Conservation (phyloP, 768 basidiomycete genomes). For the Coprinellus aureogranulatus region DNA sequence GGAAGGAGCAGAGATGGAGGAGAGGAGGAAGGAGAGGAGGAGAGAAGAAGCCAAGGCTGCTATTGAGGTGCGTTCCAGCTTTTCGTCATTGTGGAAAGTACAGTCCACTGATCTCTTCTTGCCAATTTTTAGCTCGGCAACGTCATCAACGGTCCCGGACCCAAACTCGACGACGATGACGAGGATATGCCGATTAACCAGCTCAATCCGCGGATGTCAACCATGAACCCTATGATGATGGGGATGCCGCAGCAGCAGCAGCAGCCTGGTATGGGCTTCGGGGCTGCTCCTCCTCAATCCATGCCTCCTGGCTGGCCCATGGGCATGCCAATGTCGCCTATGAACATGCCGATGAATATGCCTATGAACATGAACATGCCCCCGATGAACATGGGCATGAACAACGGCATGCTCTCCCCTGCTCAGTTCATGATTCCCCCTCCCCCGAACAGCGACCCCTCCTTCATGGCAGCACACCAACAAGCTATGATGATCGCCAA, state of each 20-base stretch:
- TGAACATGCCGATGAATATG: conserved; percentile 25
- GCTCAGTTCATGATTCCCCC: conserved; percentile 44
- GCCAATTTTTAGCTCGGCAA: conserved; percentile 66
- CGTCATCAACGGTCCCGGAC: conserved; percentile 76
- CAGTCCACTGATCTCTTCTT: conserved; percentile 8
- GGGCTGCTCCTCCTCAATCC: conserved; percentile 17
- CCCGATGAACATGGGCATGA: conserved; percentile 25
- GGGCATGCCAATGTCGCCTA: conserved; percentile 24
- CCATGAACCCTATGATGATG: conserved; percentile 46
- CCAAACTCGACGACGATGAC: conserved; percentile 54
- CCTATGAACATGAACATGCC: conserved; percentile 28
- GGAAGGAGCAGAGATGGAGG: no score
- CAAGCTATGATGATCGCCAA: conserved; percentile 86
- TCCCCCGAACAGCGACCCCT: conserved; percentile 45
- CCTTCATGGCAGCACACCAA: conserved; percentile 73
- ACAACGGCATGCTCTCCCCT: conserved; percentile 35
- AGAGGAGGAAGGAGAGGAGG: conserved; percentile 67
- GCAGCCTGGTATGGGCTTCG: conserved; percentile 28
- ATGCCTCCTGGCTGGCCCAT: conserved; percentile 10
- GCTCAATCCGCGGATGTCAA: conserved; percentile 39
- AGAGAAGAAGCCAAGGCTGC: conserved; percentile 83
- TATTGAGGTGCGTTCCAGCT: conserved; percentile 64
- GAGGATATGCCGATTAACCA: conserved; percentile 50
- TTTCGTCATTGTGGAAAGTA: neutral
- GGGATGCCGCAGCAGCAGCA: conserved; percentile 37